phyloP scores from a whole-genome alignment of 352 stramenopile species.

The Phytophthora meadii region DNA sequence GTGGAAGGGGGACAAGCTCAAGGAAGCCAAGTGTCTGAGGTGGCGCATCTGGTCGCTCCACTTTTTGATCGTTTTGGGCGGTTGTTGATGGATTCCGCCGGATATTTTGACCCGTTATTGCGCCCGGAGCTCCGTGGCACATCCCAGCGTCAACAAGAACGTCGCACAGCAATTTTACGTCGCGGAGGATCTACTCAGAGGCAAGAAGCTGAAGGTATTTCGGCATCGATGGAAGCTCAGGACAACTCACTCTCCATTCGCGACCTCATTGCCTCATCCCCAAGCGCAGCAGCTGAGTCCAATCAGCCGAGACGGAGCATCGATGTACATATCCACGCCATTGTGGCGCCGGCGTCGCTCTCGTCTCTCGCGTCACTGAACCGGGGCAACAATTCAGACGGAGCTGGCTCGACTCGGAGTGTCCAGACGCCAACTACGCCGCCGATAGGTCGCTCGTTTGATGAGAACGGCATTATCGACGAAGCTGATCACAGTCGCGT shows the following conservation, averaged over 20 bases:
- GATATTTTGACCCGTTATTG: slow-evolving; percentile 67
- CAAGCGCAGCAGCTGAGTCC: slow-evolving; percentile 31
- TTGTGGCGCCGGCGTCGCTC: slow-evolving; percentile 77
- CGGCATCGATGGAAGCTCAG: slow-evolving; percentile 40
- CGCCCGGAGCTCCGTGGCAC: slow-evolving; percentile 53
- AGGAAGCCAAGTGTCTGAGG: slow-evolving; percentile 58
- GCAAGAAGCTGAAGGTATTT: slow-evolving; percentile 15
- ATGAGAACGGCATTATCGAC: slow-evolving; percentile 35
- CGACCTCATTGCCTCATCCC: slow-evolving; percentile 65
- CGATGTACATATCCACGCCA: slow-evolving; percentile 89
- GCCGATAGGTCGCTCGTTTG: slow-evolving; percentile 33
- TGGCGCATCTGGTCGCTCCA: slow-evolving; percentile 72
- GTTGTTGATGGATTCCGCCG: slow-evolving; percentile 72
- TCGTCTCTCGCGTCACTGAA: slow-evolving; percentile 65
- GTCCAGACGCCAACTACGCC: slow-evolving; percentile 34
- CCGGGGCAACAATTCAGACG: slow-evolving; percentile 25
- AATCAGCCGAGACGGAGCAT: slow-evolving; percentile 66
- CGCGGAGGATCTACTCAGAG: slow-evolving; percentile 11
- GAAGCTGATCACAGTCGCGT: slow-evolving; percentile 64
- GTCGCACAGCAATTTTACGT: slow-evolving; percentile 22
- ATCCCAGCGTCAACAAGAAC: slow-evolving; percentile 47
- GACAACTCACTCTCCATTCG: slow-evolving; percentile 66
- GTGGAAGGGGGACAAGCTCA: slow-evolving; percentile 3
- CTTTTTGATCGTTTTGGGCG: slow-evolving; percentile 86
- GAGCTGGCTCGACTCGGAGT: slow-evolving; percentile 5